phyloP scores from a whole-genome alignment of 306 rosid species.

The Arachis hypogaea region DNA sequence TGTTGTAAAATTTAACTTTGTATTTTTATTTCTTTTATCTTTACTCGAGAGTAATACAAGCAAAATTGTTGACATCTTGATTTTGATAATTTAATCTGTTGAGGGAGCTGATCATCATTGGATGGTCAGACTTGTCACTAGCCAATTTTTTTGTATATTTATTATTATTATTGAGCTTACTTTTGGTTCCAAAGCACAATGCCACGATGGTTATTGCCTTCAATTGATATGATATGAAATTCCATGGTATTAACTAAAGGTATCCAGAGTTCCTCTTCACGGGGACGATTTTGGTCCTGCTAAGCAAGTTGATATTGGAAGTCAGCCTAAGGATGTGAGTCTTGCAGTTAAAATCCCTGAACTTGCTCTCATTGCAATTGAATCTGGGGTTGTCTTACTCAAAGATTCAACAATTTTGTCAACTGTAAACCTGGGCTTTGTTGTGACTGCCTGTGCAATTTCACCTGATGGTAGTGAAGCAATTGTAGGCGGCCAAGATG shows the following conservation, averaged over 20 bases:
- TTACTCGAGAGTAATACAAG: constrained; percentile 16
- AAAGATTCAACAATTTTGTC: constrained; percentile 65
- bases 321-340: constrained; percentile 90
- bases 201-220: constrained; percentile 5
- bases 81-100: constrained; percentile 5
- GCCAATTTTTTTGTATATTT: constrained; percentile 18
- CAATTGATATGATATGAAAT: constrained; percentile 6
- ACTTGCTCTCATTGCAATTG: constrained; percentile 78
- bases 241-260: constrained; percentile 48
- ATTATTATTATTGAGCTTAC: constrained; percentile 10
- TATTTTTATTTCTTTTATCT: constrained; percentile 1
- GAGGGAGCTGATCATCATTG: constrained; percentile 9
- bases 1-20: constrained; percentile 5
- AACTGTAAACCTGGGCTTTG: constrained; percentile 70
- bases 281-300: constrained; percentile 77
- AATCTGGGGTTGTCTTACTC: constrained; percentile 83
- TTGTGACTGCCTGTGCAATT: constrained; percentile 73
- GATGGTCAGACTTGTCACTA: constrained; percentile 2
- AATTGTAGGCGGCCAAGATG: constrained; percentile 90
- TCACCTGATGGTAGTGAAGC: constrained; percentile 95
- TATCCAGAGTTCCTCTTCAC: constrained; percentile 74
- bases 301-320: constrained; percentile 81
- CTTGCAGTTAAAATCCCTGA: constrained; percentile 71
- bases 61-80: constrained; percentile 10
- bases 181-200: constrained; percentile 18